Evolutionary conservation across 305 asterid species (phyloP).

Genomic region (Striga hermonthica): DNA sequence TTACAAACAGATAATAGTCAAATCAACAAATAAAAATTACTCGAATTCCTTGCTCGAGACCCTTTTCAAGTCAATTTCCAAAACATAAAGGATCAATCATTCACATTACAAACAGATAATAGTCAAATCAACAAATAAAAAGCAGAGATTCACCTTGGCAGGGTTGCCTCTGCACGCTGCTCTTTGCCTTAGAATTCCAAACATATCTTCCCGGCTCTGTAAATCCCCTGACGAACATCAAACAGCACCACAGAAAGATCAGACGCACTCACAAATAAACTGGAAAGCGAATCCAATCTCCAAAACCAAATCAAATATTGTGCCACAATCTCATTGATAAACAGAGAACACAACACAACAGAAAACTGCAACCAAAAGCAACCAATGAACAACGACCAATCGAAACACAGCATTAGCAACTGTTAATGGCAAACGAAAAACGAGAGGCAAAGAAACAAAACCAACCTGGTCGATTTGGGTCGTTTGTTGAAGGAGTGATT

Average conservation of each 20-base stretch:
- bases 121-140: constrained; percentile 23
- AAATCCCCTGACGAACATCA: constrained; percentile 34
- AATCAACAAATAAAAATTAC: constrained; percentile 8
- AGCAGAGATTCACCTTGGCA: constrained; percentile 26
- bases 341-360: too few species aligned
- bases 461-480: too few species aligned
- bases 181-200: constrained; percentile 37
- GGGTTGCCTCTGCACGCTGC: constrained; percentile 34
- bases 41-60: constrained; percentile 38
- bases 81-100: not conserved
- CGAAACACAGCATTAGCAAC: too few species aligned
- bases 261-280: not conserved
- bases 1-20: constrained; percentile 18
- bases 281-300: too few species aligned
- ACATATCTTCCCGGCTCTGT: constrained; percentile 32
- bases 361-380: too few species aligned
- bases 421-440: too few species aligned
- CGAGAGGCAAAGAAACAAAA: too few species aligned
- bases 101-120: not conserved
- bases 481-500: too few species aligned
- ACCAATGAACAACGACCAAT: too few species aligned
- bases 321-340: too few species aligned
- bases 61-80: constrained; percentile 27
- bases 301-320: too few species aligned
- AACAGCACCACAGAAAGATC: constrained; percentile 26